Base-by-base conservation (phyloP, 305 asterid species). In the Solanum hybrid region DNA sequence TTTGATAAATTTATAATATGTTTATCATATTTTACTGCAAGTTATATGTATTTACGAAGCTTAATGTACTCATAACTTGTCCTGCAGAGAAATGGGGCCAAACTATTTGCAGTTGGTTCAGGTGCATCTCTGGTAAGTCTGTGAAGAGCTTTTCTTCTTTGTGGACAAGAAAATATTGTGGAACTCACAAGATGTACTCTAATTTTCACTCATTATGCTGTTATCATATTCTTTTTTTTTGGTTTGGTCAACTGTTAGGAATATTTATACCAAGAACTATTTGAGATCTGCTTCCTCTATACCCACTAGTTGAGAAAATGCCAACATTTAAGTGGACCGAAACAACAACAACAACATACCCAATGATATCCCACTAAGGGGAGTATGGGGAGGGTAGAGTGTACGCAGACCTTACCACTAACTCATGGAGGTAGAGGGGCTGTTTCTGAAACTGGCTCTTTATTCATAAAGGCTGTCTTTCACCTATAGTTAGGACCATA, bases 91-190 rank as follows among this genome's bases (percentile, higher is more conserved):
- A 97, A 97, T 73, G 99, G 99, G 51, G 95, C 95, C 26, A 96
- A 97, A 93, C 97, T 97, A 74, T 96, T 97, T 92, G 94, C 93
- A 34, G 99, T 97, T 89, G 99, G 99, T 87, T 94, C 99, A 40
- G 35, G 98, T 91, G 98, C 99, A 18, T 97, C 99, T 77, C 91
- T 97, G 95, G 99, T 97, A 86, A 94, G 96, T 89, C n/a, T 6
- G 88, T 85, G 46, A 80, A 6, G 81, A 64, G 16, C 74, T 86
- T 42, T 46, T 40, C 74, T 51, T 51, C 76, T 85, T 85, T 6
- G 46, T 31, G 75, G 75, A 31, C 75, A 20, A 51, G 31, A 51
- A 31, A 84, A 29, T 18, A 84, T 84, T 84, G 6, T 84, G 75
- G 8, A 51, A 84, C 57, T 85, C 42, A 85, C 76, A 57, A 31